These are phyloP conservation scores for Glycine tomentella DNA, from an alignment of 306 rosid species.

Conservation along the genomic window DNA sequence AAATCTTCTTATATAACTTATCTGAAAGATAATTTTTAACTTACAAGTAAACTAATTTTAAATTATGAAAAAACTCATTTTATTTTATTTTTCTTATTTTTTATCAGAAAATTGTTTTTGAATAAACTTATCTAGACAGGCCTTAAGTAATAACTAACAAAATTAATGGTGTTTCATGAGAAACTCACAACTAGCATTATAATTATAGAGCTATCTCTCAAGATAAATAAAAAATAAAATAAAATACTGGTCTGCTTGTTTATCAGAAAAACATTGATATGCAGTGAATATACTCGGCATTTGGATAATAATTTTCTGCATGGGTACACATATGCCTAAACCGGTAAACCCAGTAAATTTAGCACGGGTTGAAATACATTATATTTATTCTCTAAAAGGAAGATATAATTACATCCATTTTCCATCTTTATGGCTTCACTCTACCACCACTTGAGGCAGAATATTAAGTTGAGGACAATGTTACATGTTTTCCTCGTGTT, in stretches of 20 bases:
- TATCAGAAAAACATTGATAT: not conserved
- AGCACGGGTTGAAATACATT: not conserved
- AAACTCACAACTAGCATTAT: not conserved
- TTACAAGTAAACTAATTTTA: no score
- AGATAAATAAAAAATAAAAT: not conserved
- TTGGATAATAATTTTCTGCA: not conserved
- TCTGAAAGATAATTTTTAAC: no score
- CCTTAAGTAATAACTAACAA: not conserved
- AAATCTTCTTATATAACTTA: no score
- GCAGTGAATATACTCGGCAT: not conserved
- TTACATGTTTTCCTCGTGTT: not conserved
- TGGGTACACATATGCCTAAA: not conserved
- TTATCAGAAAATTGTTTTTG: no score
- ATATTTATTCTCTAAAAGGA: not conserved
- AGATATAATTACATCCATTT: not conserved
- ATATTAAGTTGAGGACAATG: slow-evolving; percentile 12
- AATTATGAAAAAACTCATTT: no score
- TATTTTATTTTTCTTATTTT: no score
- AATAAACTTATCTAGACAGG: no score
- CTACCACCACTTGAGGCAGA: not conserved
- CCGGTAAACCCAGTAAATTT: slow-evolving; percentile 5
- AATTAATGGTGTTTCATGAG: not conserved
- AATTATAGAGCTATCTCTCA: not conserved
- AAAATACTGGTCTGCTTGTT: not conserved
- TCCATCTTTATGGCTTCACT: slow-evolving; percentile 5